These are phyloP conservation scores for Moesziomyces aphidis DNA, from an alignment of 1,284 basidiomycete genomes.

Conservation along the genomic window DNA sequence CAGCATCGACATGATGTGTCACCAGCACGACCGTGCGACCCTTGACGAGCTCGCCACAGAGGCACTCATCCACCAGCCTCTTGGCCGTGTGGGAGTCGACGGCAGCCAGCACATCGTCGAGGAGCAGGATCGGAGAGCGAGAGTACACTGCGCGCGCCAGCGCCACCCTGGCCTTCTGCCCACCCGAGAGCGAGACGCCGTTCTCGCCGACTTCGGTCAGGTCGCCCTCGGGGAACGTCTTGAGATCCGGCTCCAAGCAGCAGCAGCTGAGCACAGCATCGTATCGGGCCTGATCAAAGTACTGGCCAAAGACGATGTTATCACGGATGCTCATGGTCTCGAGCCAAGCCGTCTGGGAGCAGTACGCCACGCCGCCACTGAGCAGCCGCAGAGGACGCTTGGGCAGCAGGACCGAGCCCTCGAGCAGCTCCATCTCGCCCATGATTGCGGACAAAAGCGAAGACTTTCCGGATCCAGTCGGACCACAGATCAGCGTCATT, in stretches of 20 bases:
- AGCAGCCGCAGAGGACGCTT: slow-evolving; percentile 24
- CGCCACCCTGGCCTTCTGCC: slow-evolving; percentile 58
- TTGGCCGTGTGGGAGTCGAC: slow-evolving; percentile 77
- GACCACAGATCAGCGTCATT: slow-evolving; percentile 59
- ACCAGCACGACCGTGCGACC: slow-evolving; percentile 79
- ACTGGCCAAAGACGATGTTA: slow-evolving; percentile 59
- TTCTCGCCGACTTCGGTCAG: slow-evolving; percentile 57
- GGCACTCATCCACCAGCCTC: slow-evolving; percentile 59
- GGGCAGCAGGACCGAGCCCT: slow-evolving; percentile 33
- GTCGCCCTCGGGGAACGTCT: slow-evolving; percentile 57
- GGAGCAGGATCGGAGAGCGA: slow-evolving; percentile 49
- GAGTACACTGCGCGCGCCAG: slow-evolving; percentile 62
- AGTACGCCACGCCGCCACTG: slow-evolving; percentile 49
- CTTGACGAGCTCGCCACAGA: slow-evolving; percentile 62
- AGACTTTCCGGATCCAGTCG: slow-evolving; percentile 59
- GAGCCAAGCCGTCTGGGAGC: slow-evolving; percentile 58
- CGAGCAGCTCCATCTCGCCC: slow-evolving; percentile 52
- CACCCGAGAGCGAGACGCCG: slow-evolving; percentile 56
- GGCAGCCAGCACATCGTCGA: slow-evolving; percentile 64
- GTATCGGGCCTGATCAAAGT: slow-evolving; percentile 54
- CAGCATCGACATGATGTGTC: slow-evolving; percentile 72
- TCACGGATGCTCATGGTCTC: slow-evolving; percentile 50
- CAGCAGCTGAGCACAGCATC: slow-evolving; percentile 50
- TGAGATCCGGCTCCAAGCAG: slow-evolving; percentile 51
- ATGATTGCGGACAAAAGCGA: slow-evolving; percentile 55